These are phyloP conservation scores for Lachnellula subtilissima DNA, from an alignment of 2,329 filamentous ascomycete species.

Conservation along the genomic window DNA sequence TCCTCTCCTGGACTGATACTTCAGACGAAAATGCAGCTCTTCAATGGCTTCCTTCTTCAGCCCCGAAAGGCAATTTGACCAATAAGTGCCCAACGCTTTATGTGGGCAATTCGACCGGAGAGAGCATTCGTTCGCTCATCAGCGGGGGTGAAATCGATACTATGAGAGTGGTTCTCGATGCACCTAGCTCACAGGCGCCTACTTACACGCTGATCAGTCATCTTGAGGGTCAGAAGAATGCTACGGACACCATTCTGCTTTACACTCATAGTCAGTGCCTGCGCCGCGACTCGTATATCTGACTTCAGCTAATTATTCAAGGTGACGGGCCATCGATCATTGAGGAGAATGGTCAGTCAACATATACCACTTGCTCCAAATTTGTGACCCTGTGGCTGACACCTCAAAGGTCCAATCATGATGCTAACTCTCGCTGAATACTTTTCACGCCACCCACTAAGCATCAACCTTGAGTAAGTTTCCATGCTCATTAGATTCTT, in stretches of 20 bases:
- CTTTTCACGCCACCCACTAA: neutral
- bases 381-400: no score
- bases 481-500: neutral
- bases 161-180: neutral
- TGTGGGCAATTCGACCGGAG: neutral
- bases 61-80: neutral
- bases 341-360: neutral
- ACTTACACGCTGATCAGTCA: neutral
- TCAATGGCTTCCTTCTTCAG: neutral
- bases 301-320: neutral
- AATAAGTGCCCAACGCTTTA: neutral
- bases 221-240: neutral
- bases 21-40: neutral
- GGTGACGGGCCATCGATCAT: neutral
- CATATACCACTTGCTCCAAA: no score
- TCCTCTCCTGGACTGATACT: neutral
- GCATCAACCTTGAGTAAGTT: neutral
- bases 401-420: neutral
- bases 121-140: neutral
- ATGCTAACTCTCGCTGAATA: neutral
- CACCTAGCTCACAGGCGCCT: neutral
- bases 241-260: neutral
- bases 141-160: neutral
- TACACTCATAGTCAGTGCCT: neutral
- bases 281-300: neutral